A percentile compares a stretch with the other conserved stretches of the same genome.
phyloP scores from a whole-genome alignment of 2,329 filamentous ascomycete species.

The Hymenoscyphus scutula region DNA sequence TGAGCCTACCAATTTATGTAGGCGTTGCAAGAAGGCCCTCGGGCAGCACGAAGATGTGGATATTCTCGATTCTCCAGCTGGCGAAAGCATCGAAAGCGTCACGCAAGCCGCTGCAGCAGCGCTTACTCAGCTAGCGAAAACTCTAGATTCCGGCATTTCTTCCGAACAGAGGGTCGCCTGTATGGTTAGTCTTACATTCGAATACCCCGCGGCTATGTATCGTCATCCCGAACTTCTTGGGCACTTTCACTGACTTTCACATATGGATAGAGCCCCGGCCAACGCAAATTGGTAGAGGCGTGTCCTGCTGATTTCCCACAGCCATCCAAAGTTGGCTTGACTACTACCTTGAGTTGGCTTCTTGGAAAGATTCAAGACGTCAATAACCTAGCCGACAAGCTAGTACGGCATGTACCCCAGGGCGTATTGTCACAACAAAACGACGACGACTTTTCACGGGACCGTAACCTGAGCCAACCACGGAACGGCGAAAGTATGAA shows the following conservation, averaged over 20 bases:
- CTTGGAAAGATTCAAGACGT: conserved; percentile 32
- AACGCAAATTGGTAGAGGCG: conserved; percentile 13
- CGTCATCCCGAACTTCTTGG: conserved; percentile 16
- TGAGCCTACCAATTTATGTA: conserved; percentile 26
- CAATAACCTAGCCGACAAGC: conserved; percentile 33
- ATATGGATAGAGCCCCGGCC: conserved; percentile 19
- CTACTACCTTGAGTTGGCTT: conserved; percentile 31
- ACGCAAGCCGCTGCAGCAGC: conserved; percentile 28
- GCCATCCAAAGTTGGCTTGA: conserved; percentile 31
- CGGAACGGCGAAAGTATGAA: conserved; percentile 30
- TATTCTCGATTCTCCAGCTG: conserved; percentile 15
- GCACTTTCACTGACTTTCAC: conserved; percentile 11
- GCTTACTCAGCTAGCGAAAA: conserved; percentile 33
- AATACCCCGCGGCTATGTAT: conserved; percentile 16
- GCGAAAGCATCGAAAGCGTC: conserved; percentile 27
- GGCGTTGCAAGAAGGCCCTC: conserved; percentile 26
- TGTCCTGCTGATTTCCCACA: conserved; percentile 27
- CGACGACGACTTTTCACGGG: conserved; percentile 15
- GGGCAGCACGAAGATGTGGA: conserved; percentile 21
- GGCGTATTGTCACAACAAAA: conserved; percentile 11
- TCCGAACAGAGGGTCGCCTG: conserved; percentile 27
- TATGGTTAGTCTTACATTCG: conserved; percentile 28
- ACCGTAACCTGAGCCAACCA: conserved; percentile 21
- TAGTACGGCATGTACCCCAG: conserved; percentile 28
- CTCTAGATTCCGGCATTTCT: conserved; percentile 30